Base-by-base conservation (phyloP, 768 basidiomycete species). In the Serendipita sp. region DNA sequence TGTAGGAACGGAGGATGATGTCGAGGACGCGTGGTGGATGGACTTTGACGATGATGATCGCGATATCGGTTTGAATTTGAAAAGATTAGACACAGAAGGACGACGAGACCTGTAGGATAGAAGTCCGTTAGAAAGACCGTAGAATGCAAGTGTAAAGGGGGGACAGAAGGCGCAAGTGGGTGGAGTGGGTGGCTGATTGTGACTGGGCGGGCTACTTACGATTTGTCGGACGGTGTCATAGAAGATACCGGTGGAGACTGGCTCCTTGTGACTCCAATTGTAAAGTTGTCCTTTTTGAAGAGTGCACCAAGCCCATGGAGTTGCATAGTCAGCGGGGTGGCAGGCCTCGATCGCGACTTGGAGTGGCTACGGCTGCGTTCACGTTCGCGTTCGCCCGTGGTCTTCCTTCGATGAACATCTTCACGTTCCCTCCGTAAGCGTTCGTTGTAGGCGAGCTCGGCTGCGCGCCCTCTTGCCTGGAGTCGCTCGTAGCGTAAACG, bases 401-500 rank as follows among this genome's bases (percentile, higher is more conserved):
- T 16, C 18, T 18, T 31, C 5, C 18, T 5, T 5, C 5, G 18
- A 5, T 50, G 48, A 50, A 27, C 55, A 27, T 60, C 23, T 60
- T 60, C 55, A 31, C 55, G 55, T 34, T 60, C 55, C 8, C 55
- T 23, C 34, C 31, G 8, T 23, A 60, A 10, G 34, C 55, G 55
- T 16, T 34, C 23, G n/a, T 60, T 23, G 34, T 31, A 60, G 10
- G 55, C 55, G 16, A 60, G 55, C 34, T 60, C 55, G 16, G 33
- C 33, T 27, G 55, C 55, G 6, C 55, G 55, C 23, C 55, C 55
- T n/a, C 55, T 3, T 27, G 55, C 55, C 31, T 60, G 55, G 6
- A 60, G 55, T n/a, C 34, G 55, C 55, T 60, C 27, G 55, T 60
- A 60, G n/a, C 55, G n/a, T 34, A 60, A n/a, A 34, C 55, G 55